Base-by-base conservation (phyloP, 2,329 filamentous ascomycete species). In the Ophiocordyceps camponoti-floridani region DNA sequence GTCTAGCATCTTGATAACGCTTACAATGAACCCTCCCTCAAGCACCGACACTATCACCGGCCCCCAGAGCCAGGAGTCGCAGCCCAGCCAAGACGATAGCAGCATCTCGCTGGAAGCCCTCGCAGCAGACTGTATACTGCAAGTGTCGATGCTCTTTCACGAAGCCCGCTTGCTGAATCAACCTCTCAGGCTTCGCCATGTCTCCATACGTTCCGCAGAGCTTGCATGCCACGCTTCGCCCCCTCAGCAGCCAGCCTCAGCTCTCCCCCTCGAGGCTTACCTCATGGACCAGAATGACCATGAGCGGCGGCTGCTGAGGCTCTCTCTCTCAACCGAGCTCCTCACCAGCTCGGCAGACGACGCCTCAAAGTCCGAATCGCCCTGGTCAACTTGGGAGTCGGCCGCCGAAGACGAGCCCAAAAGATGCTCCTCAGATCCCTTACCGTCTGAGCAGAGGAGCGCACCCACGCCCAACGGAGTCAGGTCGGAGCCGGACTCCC, bases 271-370 rank as follows among this genome's bases (percentile, higher is more conserved):
- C 12, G 27, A 46, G 11, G 31, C 18, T 4, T 46, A 43, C 16
- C n/a, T 46, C 16, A 35, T 43, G 42, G 42, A 44, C n/a, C 18
- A 42, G 7, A 46, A 43, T 31, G 45, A 44, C 7, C 45, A 43
- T 9, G 45, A 46, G 30, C 42, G n/a, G 10, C 42, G 45, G n/a
- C 14, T 46, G 4, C 7, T 46, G 18, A 23, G 45, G 23, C 37
- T 46, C 19, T 37, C 33, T 23, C 28, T 16, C 37, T 6, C 14
- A 27, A 16, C 23, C 26, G 16, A 31, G 14, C 26, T 18, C 12
- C 19, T n/a, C 14, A 31, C 26, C 26, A 10, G 5, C 1, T 7
- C 14, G 23, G 40, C 19, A 12, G 40, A 27, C 11, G 19, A n/a
- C 4, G 9, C 19, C 4, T 27, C 40, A 26, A 23, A 27, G 16